These are phyloP conservation scores for Diplodia mutila DNA, from an alignment of 2,329 filamentous ascomycete genomes.

Conservation along the genomic window DNA sequence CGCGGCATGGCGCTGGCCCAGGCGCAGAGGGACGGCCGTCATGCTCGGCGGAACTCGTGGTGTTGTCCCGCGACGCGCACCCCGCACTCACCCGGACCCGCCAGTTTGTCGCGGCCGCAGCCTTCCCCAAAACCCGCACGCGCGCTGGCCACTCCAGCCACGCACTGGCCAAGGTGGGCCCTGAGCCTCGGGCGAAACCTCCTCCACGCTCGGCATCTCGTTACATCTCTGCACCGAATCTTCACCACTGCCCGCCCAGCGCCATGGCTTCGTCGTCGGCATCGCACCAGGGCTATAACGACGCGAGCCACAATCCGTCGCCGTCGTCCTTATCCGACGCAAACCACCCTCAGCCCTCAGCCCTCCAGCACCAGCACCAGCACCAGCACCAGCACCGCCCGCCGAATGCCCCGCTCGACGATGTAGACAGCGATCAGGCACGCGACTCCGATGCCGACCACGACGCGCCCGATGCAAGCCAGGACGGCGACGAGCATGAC, in stretches of 20 bases:
- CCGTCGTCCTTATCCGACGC: conserved; percentile 1
- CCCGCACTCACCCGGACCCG: background rate
- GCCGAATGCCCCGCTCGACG: conserved; percentile 37
- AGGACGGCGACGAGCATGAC: conserved; percentile 8
- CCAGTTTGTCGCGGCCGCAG: background rate
- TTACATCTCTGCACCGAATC: conserved; percentile 19
- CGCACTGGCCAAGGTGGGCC: background rate
- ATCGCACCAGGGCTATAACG: background rate
- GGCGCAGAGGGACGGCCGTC: background rate
- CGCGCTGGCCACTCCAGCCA: background rate
- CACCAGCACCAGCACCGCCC: background rate
- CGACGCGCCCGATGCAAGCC: conserved; percentile 34
- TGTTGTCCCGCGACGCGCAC: background rate
- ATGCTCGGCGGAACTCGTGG: conserved; percentile 16
- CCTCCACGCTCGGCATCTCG: conserved; percentile 22
- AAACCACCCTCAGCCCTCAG: background rate
- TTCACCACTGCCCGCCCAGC: background rate
- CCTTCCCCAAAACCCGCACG: background rate
- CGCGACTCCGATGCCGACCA: conserved; percentile 37
- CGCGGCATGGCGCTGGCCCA: conserved; percentile 1
- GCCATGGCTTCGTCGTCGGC: conserved; percentile 9
- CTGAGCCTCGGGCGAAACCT: conserved; percentile 16
- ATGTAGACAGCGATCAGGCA: conserved; percentile 33
- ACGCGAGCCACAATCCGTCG: conserved; percentile 5
- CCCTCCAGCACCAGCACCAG: no score